Evolutionary conservation across 352 stramenopile species (phyloP).

Genomic region (Phytopythium mirpurense): DNA sequence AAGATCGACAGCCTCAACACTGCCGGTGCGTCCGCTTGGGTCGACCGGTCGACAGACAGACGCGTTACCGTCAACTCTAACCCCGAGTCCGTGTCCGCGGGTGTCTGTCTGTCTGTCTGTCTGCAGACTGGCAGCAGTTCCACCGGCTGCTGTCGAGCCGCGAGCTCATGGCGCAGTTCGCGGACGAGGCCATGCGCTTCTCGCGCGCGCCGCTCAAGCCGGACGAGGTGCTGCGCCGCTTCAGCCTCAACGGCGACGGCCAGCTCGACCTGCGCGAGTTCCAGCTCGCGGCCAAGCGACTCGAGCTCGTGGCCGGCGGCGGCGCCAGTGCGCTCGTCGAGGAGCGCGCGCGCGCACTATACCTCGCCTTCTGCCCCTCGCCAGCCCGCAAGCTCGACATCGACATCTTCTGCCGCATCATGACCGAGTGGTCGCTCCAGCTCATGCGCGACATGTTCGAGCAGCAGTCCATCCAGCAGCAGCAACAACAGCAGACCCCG

Average conservation of each 20-base stretch:
- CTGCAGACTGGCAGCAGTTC: constrained; percentile 62
- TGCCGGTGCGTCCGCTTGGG: constrained; percentile 22
- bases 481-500: constrained; percentile 10
- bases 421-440: constrained; percentile 70
- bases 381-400: constrained; percentile 71
- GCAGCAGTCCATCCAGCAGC: constrained; percentile 12
- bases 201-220: constrained; percentile 55
- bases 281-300: constrained; percentile 60
- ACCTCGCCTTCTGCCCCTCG: constrained; percentile 62
- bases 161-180: constrained; percentile 58
- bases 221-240: constrained; percentile 61
- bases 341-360: constrained; percentile 30
- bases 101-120: neutral
- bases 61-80: too few relatives aligned
- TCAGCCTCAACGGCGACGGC: constrained; percentile 73
- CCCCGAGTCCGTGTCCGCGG: too few relatives aligned
- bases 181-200: constrained; percentile 54
- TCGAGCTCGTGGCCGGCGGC: constrained; percentile 38
- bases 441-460: constrained; percentile 44
- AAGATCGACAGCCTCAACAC: constrained; percentile 83
- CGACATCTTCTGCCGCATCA: constrained; percentile 76
- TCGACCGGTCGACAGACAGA: too few relatives aligned
- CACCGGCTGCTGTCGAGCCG: constrained; percentile 52
- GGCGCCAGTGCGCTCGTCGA: neutral
- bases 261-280: constrained; percentile 75